phyloP scores from a whole-genome alignment of 2,329 filamentous ascomycete genomes.

The Monilinia polystroma region DNA sequence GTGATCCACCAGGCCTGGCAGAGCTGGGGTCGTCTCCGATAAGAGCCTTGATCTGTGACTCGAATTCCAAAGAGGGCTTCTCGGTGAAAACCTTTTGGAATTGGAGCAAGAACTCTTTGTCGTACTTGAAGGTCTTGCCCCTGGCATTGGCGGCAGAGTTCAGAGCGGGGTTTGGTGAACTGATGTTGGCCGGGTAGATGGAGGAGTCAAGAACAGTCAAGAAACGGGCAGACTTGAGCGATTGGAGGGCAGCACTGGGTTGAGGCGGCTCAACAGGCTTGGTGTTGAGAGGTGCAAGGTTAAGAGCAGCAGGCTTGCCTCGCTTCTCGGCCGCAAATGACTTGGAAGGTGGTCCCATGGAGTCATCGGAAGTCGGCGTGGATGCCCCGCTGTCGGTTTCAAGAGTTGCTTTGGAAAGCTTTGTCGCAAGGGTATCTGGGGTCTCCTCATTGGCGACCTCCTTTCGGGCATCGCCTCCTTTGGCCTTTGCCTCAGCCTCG shows the following conservation, averaged over 20 bases:
- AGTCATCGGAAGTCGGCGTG: conserved; percentile 46
- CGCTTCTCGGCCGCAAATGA: conserved; percentile 60
- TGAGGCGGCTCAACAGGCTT: conserved; percentile 88
- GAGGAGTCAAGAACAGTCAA: conserved; percentile 75
- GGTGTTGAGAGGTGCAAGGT: conserved; percentile 76
- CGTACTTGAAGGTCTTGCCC: conserved; percentile 85
- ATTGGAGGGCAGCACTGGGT: conserved; percentile 89
- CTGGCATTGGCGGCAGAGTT: conserved; percentile 79
- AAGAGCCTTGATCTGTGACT: conserved; percentile 80
- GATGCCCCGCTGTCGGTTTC: conserved; percentile 45
- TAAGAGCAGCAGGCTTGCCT: conserved; percentile 81
- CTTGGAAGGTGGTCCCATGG: conserved; percentile 52
- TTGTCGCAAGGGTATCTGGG: conserved; percentile 42
- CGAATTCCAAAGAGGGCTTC: conserved; percentile 92
- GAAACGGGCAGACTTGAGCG: conserved; percentile 88
- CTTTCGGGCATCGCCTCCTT: conserved; percentile 32
- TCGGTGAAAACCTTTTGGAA: conserved; percentile 97
- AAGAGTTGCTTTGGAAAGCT: conserved; percentile 54
- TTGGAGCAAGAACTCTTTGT: conserved; percentile 91
- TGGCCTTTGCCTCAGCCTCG: conserved; percentile 47
- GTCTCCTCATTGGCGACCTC: conserved; percentile 33
- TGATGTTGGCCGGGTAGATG: conserved; percentile 79
- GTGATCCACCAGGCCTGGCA: conserved; percentile 51
- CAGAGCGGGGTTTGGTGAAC: conserved; percentile 86
- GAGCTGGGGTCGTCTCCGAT: conserved; percentile 76